Conservation (phyloP, 179 eudicot genomes). For the Amaranthus tricolor region DNA sequence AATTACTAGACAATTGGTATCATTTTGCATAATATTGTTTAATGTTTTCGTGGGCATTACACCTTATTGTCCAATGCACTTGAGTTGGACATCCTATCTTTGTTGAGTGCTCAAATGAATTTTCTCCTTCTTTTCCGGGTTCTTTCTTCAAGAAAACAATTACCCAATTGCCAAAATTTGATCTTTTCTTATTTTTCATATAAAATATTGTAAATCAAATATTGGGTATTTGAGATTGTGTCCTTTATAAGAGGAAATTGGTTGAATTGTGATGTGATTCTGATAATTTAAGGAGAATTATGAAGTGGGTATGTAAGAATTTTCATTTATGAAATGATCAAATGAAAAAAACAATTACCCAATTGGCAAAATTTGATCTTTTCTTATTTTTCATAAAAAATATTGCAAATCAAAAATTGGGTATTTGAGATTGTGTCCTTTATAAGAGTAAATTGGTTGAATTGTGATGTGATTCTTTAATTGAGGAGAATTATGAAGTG, state of each 20-base stretch:
- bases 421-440: constrained; percentile 3
- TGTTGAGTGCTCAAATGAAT: constrained; percentile 4
- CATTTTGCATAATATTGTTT: constrained; percentile 21
- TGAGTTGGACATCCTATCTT: constrained; percentile 25
- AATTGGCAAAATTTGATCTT: no score
- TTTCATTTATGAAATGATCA: not conserved
- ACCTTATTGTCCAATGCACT: constrained; percentile 24
- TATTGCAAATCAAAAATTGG: constrained; percentile 4
- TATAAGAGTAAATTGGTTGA: constrained; percentile 3
- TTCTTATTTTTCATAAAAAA: no score
- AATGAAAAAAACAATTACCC: not conserved
- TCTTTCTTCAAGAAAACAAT: constrained; percentile 7
- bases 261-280: not conserved
- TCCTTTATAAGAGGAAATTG: not conserved
- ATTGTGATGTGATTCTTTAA: not conserved
- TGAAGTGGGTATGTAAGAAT: not conserved
- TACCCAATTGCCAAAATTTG: constrained; percentile 12
- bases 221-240: constrained; percentile 17
- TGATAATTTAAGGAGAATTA: not conserved
- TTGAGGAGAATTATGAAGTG: not conserved
- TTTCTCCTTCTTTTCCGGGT: constrained; percentile 21
- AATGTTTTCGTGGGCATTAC: constrained; percentile 19
- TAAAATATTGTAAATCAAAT: not conserved
- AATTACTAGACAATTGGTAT: constrained; percentile 22
- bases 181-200: constrained; percentile 7